A percentile compares a stretch with the other conserved stretches of the same genome.
Evolutionary conservation across 345 rosid genomes (phyloP).

Genomic region (Pelargonium nanum): DNA sequence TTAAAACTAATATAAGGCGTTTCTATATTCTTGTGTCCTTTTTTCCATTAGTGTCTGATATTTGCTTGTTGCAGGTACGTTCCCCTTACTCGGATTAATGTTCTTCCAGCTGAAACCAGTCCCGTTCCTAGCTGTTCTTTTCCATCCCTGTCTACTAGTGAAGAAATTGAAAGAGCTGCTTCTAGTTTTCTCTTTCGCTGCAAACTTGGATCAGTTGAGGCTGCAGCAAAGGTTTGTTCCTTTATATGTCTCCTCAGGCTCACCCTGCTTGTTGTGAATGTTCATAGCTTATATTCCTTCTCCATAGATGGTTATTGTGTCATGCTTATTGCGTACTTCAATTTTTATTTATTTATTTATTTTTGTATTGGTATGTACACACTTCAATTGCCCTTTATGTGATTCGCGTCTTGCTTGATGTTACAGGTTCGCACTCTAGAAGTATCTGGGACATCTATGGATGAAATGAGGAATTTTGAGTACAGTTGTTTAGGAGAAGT

Average conservation of each 20-base stretch:
- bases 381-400: neutral
- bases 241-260: conserved; percentile 3
- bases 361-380: neutral
- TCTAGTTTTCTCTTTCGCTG: conserved; percentile 53
- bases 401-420: conserved; percentile 9
- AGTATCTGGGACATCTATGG: conserved; percentile 36
- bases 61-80: conserved; percentile 46
- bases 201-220: conserved; percentile 57
- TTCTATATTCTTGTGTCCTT: neutral
- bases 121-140: conserved; percentile 34
- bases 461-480: conserved; percentile 67
- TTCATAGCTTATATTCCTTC: neutral
- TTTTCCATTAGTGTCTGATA: conserved; percentile 5
- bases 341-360: conserved; percentile 8
- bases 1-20: neutral
- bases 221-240: conserved; percentile 62
- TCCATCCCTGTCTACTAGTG: conserved; percentile 42
- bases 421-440: conserved; percentile 64
- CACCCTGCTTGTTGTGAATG: neutral
- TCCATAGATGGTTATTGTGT: neutral
- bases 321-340: neutral
- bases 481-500: conserved; percentile 82
- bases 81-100: conserved; percentile 53
- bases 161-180: conserved; percentile 49
- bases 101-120: conserved; percentile 26